Evolutionary conservation across 345 rosid genomes (phyloP).

Genomic region (Pseudoturritis turrita): DNA sequence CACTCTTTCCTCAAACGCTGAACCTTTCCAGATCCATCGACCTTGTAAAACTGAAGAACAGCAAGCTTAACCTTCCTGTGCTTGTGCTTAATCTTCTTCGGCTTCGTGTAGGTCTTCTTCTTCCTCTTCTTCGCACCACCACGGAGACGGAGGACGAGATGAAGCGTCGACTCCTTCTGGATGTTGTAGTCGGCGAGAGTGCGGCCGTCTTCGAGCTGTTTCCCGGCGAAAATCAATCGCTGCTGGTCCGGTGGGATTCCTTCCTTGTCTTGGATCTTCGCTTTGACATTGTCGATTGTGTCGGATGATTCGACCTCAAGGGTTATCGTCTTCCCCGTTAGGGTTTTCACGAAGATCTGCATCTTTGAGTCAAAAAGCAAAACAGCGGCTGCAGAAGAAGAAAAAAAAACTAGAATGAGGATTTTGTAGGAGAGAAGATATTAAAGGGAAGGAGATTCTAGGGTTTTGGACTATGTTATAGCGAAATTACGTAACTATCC

Average conservation of each 20-base stretch:
- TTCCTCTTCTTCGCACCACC: constrained; percentile 42
- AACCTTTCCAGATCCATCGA: constrained; percentile 31
- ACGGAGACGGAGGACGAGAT: constrained; percentile 38
- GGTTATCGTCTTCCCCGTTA: constrained; percentile 71
- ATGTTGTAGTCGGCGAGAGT: constrained; percentile 37
- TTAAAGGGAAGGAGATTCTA: neutral
- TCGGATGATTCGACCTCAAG: constrained; percentile 45
- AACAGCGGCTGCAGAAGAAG: neutral
- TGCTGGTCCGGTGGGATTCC: constrained; percentile 37
- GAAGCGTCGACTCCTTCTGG: constrained; percentile 41
- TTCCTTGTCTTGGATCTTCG: constrained; percentile 38
- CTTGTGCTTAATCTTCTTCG: constrained; percentile 36
- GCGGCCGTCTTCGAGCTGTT: constrained; percentile 36
- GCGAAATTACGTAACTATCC: constrained; percentile 6
- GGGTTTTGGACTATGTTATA: neutral
- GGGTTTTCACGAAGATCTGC: constrained; percentile 85
- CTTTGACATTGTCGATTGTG: constrained; percentile 38
- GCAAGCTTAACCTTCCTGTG: constrained; percentile 36
- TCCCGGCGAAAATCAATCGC: constrained; percentile 33
- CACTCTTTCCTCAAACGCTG: constrained; percentile 36
- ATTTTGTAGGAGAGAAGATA: neutral
- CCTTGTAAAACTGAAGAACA: constrained; percentile 30
- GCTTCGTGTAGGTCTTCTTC: constrained; percentile 41
- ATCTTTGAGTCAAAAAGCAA: constrained; percentile 18
- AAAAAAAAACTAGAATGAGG: neutral